Evolutionary conservation across 768 basidiomycete genomes (phyloP).

Genomic region (Naganishia antarctica): DNA sequence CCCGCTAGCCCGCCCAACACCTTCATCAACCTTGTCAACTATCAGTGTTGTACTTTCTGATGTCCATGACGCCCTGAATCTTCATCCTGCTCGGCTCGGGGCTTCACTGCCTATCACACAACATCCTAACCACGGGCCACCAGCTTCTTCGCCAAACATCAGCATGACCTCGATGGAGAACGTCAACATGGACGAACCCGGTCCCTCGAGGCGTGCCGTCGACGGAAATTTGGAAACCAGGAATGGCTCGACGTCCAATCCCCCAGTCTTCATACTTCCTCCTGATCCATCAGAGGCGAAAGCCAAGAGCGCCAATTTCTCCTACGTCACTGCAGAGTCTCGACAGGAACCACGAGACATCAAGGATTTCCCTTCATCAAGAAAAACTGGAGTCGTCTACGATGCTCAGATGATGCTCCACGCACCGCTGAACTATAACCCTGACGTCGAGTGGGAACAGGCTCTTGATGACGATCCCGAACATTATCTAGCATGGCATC

Average conservation of each 20-base stretch:
- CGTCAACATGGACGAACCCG: neutral
- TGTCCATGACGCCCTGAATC: no score
- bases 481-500: constrained; percentile 59
- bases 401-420: constrained; percentile 82
- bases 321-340: constrained; percentile 7
- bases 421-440: constrained; percentile 52
- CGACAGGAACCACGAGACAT: neutral
- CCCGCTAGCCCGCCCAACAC: no score
- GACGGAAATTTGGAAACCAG: neutral
- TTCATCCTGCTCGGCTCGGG: no score
- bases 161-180: neutral
- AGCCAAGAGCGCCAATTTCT: constrained; percentile 6
- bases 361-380: constrained; percentile 11
- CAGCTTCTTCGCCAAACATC: neutral
- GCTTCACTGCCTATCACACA: no score
- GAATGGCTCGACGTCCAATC: neutral
- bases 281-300: constrained; percentile 15
- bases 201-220: constrained; percentile 1
- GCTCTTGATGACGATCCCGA: neutral
- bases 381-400: constrained; percentile 74
- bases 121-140: no score
- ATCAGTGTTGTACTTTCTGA: no score
- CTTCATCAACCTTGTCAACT: no score
- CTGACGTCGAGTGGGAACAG: constrained; percentile 25
- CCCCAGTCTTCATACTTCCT: neutral